These are phyloP conservation scores for Dactylellina haptotyla DNA, from an alignment of 2,329 filamentous ascomycete genomes.

Conservation along the genomic window DNA sequence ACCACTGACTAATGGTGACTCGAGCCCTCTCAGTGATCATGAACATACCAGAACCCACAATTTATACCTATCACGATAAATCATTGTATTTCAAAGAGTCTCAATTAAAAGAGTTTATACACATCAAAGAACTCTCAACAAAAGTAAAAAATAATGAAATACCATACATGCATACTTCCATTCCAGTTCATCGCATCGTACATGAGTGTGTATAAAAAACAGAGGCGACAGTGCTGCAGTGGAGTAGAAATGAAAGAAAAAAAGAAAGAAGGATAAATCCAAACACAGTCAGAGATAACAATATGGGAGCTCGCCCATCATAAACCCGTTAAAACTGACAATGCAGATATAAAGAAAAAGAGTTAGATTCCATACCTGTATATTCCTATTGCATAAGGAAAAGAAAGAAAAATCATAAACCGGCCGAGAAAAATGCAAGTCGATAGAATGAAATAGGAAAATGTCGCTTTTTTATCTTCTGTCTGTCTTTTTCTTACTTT, in stretches of 20 bases:
- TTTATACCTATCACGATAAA: background rate
- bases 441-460: background rate
- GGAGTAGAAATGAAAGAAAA: background rate
- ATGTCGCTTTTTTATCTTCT: background rate
- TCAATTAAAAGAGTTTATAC: constrained; percentile 4
- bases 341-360: background rate
- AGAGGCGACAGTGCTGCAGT: no score
- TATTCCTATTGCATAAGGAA: background rate
- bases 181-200: constrained; percentile 22
- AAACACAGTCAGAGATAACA: background rate
- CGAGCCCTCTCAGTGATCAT: no score
- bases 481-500: background rate
- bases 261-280: constrained; percentile 1
- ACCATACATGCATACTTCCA: constrained; percentile 19
- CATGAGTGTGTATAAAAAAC: background rate
- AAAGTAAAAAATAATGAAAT: background rate
- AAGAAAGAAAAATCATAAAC: background rate
- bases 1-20: no score
- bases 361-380: constrained; percentile 5
- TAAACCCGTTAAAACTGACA: background rate
- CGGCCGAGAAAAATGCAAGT: background rate
- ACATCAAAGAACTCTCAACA: background rate
- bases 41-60: background rate
- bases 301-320: constrained; percentile 8
- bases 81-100: background rate